phyloP scores from a whole-genome alignment of 2,329 filamentous ascomycete species.

The Magnaporthiopsis incrustans region DNA sequence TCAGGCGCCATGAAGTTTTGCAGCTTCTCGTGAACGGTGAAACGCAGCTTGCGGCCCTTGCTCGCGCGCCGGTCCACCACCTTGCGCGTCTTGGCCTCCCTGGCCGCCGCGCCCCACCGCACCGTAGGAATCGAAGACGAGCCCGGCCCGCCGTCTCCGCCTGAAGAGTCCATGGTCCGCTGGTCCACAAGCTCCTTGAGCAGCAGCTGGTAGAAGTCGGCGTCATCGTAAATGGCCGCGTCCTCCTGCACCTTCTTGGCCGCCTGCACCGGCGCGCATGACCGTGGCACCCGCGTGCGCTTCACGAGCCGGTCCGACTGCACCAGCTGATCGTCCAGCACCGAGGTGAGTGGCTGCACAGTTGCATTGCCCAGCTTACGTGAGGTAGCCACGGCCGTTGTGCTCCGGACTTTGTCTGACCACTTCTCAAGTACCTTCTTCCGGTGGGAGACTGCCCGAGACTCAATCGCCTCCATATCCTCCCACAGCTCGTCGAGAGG shows the following conservation, averaged over 20 bases:
- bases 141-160: not conserved
- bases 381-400: slow-evolving; percentile 46
- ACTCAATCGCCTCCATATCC: slow-evolving; percentile 59
- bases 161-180: slow-evolving; percentile 59
- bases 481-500: slow-evolving; percentile 62
- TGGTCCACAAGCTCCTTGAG: slow-evolving; percentile 91
- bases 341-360: slow-evolving; percentile 56
- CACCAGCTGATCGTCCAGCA: slow-evolving; percentile 61
- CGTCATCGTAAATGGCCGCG: slow-evolving; percentile 75
- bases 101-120: slow-evolving; percentile 54
- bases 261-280: slow-evolving; percentile 65
- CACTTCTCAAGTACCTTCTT: slow-evolving; percentile 78
- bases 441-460: slow-evolving; percentile 49
- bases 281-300: slow-evolving; percentile 63
- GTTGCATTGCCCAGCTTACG: slow-evolving; percentile 41
- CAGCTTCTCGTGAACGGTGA: slow-evolving; percentile 92
- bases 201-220: slow-evolving; percentile 87
- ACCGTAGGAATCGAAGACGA: slow-evolving; percentile 37
- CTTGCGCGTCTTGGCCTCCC: slow-evolving; percentile 73
- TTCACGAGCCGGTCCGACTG: slow-evolving; percentile 59
- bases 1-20: slow-evolving; percentile 98
- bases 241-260: slow-evolving; percentile 50
- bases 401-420: slow-evolving; percentile 68
- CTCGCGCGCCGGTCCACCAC: slow-evolving; percentile 88
- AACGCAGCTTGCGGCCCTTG: slow-evolving; percentile 89